Conservation (phyloP, 345 rosid species). For the Rhizophora apiculata region DNA sequence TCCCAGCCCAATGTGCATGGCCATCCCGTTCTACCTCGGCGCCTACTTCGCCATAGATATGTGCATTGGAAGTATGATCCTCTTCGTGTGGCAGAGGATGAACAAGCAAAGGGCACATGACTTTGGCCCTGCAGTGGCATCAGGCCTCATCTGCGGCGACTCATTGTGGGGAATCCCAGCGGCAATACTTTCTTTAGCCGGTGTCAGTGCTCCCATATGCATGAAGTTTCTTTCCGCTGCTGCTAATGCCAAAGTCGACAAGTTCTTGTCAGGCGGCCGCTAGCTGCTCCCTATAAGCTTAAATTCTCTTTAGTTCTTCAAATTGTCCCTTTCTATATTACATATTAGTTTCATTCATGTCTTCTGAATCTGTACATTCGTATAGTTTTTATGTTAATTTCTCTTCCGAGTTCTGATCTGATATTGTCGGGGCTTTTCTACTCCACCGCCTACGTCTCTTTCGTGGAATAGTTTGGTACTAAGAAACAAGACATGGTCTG, state of each 20-base stretch:
- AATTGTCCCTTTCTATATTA: no score
- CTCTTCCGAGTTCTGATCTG: no score
- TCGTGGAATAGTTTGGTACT: no score
- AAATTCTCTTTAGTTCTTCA: no score
- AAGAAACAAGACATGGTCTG: no score
- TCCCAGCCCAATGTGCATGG: slow-evolving; percentile 95
- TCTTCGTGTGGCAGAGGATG: slow-evolving; percentile 56
- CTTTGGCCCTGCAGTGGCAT: slow-evolving; percentile 67
- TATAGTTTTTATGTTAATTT: no score
- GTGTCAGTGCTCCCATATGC: slow-evolving; percentile 70
- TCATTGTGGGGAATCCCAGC: slow-evolving; percentile 90
- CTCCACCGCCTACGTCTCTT: no score
- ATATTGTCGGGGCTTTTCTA: no score
- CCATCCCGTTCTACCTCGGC: slow-evolving; percentile 91
- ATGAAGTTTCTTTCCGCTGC: slow-evolving; percentile 78
- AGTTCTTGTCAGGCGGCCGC: slow-evolving; percentile 32
- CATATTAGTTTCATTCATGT: no score
- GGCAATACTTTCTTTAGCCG: slow-evolving; percentile 69
- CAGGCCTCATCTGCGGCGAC: slow-evolving; percentile 88
- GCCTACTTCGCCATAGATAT: slow-evolving; percentile 81
- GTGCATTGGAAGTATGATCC: slow-evolving; percentile 82
- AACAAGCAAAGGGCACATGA: slow-evolving; percentile 56
- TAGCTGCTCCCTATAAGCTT: no score
- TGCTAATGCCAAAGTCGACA: slow-evolving; percentile 51
- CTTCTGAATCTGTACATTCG: no score